Percentiles rank a stretch among this genome's conserved stretches.
Conservation (phyloP, 106 monocot species). For the Dendrobium chrysotoxum region DNA sequence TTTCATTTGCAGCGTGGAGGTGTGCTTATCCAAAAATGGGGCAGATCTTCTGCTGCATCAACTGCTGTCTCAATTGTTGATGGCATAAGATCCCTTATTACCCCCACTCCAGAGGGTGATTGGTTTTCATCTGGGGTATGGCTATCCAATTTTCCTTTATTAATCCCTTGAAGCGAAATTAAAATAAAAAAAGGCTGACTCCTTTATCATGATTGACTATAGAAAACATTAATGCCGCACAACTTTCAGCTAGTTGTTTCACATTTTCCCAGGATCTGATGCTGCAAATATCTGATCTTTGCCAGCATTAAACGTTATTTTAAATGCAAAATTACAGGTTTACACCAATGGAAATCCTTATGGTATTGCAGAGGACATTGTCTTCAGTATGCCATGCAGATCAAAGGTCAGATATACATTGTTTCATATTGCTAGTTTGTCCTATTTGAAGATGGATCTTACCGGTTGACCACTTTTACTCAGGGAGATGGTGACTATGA, state of each 20-base stretch:
- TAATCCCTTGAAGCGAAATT: background rate
- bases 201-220: background rate
- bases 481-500: conserved; percentile 99
- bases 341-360: conserved; percentile 92
- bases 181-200: background rate
- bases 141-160: background rate
- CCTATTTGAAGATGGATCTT: background rate
- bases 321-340: conserved; percentile 37
- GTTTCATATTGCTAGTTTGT: background rate
- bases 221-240: background rate
- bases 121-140: conserved; percentile 98
- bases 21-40: conserved; percentile 94
- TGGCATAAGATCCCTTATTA: conserved; percentile 81
- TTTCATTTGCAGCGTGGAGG: conserved; percentile 67
- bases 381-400: conserved; percentile 97
- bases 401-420: conserved; percentile 37
- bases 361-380: conserved; percentile 90
- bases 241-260: background rate
- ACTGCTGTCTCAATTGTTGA: conserved; percentile 94
- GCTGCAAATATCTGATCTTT: background rate
- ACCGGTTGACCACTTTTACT: conserved; percentile 2
- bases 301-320: background rate
- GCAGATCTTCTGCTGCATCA: conserved; percentile 96
- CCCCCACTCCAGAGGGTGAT: conserved; percentile 85
- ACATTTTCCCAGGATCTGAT: background rate